A percentile compares a stretch with the other conserved stretches of the same genome.
phyloP scores from a whole-genome alignment of 306 rosid genomes.

The Inga leiocalycina region DNA sequence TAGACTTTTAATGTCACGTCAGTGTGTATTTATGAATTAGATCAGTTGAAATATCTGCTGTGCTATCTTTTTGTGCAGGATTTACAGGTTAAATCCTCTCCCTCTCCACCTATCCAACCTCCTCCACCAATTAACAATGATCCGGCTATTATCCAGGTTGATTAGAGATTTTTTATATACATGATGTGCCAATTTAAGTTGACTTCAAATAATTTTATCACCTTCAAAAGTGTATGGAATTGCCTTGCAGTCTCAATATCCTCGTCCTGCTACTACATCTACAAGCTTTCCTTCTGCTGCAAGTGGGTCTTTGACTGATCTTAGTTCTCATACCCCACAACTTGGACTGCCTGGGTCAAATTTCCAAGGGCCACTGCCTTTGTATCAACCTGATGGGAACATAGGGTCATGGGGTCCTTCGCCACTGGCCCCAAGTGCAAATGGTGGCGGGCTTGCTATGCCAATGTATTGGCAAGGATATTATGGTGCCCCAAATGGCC shows the following conservation, averaged over 20 bases:
- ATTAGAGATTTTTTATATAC: neutral
- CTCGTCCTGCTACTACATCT: slow-evolving; percentile 60
- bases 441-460: slow-evolving; percentile 76
- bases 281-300: slow-evolving; percentile 69
- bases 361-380: slow-evolving; percentile 74
- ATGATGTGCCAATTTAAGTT: slow-evolving; percentile 16
- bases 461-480: slow-evolving; percentile 99
- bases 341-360: slow-evolving; percentile 74
- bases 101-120: slow-evolving; percentile 80
- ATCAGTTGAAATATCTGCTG: slow-evolving; percentile 21
- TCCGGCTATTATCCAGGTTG: slow-evolving; percentile 90
- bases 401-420: slow-evolving; percentile 84
- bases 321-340: slow-evolving; percentile 63
- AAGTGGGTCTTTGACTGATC: slow-evolving; percentile 67
- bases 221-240: slow-evolving; percentile 33
- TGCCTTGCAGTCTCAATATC: slow-evolving; percentile 80
- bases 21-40: neutral
- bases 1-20: neutral
- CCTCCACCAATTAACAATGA: slow-evolving; percentile 67
- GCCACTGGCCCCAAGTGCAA: slow-evolving; percentile 70
- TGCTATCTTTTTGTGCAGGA: slow-evolving; percentile 55
- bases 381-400: slow-evolving; percentile 87
- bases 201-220: slow-evolving; percentile 4
- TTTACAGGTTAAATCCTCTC: slow-evolving; percentile 90
- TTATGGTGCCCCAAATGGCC: slow-evolving; percentile 82